Evolutionary conservation across 108 stramenopile genomes (phyloP), one percentile per base, ranked within the genome.

Genomic region (Discostella stelligeroides): DNA sequence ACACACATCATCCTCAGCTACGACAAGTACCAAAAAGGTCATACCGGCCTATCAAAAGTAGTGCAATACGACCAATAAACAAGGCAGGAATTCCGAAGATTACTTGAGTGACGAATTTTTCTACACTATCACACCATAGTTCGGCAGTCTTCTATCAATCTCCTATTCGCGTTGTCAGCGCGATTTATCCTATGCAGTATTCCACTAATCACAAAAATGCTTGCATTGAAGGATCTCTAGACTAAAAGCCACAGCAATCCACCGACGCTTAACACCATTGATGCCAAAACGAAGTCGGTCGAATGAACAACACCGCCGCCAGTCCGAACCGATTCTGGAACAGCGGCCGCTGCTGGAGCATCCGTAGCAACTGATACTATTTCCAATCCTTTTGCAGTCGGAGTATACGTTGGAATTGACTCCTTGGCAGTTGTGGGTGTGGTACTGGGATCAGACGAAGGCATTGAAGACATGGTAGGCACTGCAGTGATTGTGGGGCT

Each of bases 401-500:
- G 30, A 12, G 13, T 7, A 18, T 37, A 13, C 1, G 55, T 37
- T 11, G n/a, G 0, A 14, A 30, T 56, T 14, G 55, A 14, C 17
- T 24, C 10, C 12, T 29, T 6, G 34, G 28, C 7, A 14, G 28
- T 34, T 1, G 68, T 57, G 34, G 68, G 68, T 46, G 55, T n/a
- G 27, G 41, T n/a, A 47, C 43, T 58, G 56, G 67, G 66, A 1
- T 9, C 8, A 20, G 20, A 20, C 66, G 67, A 42, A 40, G 67
- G 68, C 25, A 21, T 46, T 41, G 48, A 23, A 7, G 74, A 67
- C 7, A 62, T 37, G 18, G 66, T 75, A 9, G 74, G 74, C 7
- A 58, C 39, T 34, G 53, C 5, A 42, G 72, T 51, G 17, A 29
- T 3, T 21, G 46, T 34, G 49, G 65, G 43, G 17, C 38, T 42